Evolutionary conservation across 148 eudicot species (phyloP).

Genomic region (Dysphania ambrosioides): DNA sequence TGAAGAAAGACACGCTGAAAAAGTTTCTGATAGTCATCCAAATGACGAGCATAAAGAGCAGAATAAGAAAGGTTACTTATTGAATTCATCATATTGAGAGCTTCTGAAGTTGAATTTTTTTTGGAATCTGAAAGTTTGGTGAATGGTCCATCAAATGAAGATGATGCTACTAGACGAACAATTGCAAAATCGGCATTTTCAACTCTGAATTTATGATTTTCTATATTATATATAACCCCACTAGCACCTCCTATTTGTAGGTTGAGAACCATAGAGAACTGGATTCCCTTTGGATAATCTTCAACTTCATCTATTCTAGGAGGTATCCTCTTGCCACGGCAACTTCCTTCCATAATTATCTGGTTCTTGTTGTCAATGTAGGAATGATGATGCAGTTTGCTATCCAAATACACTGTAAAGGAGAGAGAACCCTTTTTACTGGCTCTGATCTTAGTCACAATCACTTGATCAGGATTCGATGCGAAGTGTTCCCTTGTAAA

Average conservation of each 20-base stretch:
- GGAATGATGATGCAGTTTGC: constrained; percentile 58
- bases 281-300: constrained; percentile 56
- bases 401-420: constrained; percentile 62
- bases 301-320: constrained; percentile 8
- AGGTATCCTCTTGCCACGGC: constrained; percentile 31
- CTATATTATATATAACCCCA: constrained; percentile 39
- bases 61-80: constrained; percentile 47
- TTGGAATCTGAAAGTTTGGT: constrained; percentile 60
- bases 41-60: constrained; percentile 63
- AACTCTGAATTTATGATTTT: constrained; percentile 52
- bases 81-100: constrained; percentile 38
- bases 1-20: constrained; percentile 73
- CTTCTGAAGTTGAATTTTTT: constrained; percentile 52
- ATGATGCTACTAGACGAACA: constrained; percentile 58
- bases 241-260: constrained; percentile 47
- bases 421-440: constrained; percentile 59
- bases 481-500: constrained; percentile 72
- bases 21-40: constrained; percentile 73
- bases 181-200: constrained; percentile 72
- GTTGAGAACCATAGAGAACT: constrained; percentile 59
- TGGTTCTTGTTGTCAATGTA: constrained; percentile 47
- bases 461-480: constrained; percentile 79
- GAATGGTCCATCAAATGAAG: constrained; percentile 77
- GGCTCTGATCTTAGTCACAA: constrained; percentile 62
- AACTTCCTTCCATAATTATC: constrained; percentile 78